phyloP scores from a whole-genome alignment of 345 rosid species.

The Eucalyptus dawsonii region DNA sequence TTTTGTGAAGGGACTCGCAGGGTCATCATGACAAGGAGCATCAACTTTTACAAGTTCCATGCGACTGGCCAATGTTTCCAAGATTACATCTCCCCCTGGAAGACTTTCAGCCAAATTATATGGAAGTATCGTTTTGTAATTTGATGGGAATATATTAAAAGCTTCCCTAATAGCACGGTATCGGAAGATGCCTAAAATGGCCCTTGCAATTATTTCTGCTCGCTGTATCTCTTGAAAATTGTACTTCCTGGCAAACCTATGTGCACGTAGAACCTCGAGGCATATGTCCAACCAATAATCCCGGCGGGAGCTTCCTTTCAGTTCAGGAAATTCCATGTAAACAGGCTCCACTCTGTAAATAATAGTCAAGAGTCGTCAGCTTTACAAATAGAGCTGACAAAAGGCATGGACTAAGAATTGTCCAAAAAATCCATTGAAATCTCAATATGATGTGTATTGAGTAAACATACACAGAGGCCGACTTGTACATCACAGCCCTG shows the following conservation, averaged over 20 bases:
- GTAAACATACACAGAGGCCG: slow-evolving; percentile 48
- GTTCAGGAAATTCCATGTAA: slow-evolving; percentile 86
- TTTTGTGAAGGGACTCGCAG: slow-evolving; percentile 26
- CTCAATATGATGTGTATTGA: neutral
- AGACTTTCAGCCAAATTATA: slow-evolving; percentile 90
- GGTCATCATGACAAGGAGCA: slow-evolving; percentile 9
- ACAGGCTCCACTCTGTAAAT: slow-evolving; percentile 62
- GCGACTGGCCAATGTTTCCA: slow-evolving; percentile 57
- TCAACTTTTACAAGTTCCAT: slow-evolving; percentile 33
- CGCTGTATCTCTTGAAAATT: slow-evolving; percentile 52
- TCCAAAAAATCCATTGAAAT: neutral
- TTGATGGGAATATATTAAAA: slow-evolving; percentile 64
- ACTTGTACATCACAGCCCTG: slow-evolving; percentile 94
- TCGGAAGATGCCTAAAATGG: slow-evolving; percentile 58
- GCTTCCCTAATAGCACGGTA: slow-evolving; percentile 77
- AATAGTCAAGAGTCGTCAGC: neutral
- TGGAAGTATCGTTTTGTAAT: slow-evolving; percentile 66
- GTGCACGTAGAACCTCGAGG: slow-evolving; percentile 67
- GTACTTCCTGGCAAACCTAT: slow-evolving; percentile 52
- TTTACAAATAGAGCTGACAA: neutral
- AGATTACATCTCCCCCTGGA: slow-evolving; percentile 74
- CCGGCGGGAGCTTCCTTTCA: slow-evolving; percentile 84
- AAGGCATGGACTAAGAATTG: neutral
- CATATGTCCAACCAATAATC: slow-evolving; percentile 89
- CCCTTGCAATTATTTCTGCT: slow-evolving; percentile 67